phyloP scores from a whole-genome alignment of 352 stramenopile genomes.

The Hyaloperonospora arabidopsidis region DNA sequence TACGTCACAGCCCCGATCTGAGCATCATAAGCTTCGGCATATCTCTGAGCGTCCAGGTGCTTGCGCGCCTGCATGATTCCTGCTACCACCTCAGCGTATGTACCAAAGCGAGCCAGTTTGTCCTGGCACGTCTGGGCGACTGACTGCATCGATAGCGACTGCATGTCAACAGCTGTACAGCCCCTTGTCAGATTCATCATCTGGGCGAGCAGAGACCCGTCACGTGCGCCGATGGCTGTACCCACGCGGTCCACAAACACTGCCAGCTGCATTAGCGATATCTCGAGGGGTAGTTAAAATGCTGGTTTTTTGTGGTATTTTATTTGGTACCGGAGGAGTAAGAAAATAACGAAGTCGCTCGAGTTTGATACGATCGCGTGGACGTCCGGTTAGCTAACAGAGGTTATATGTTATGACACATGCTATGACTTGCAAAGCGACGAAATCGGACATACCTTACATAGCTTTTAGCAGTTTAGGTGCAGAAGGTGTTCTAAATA shows the following conservation, averaged over 20 bases:
- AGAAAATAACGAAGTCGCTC: too few species aligned
- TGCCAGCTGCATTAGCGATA: conserved; percentile 40
- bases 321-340: too few species aligned
- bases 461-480: too few species aligned
- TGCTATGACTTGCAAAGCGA: too few species aligned
- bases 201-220: conserved; percentile 43
- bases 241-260: conserved; percentile 57
- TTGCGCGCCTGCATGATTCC: conserved; percentile 62
- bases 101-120: conserved; percentile 49
- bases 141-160: conserved; percentile 38
- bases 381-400: too few species aligned
- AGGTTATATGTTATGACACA: too few species aligned
- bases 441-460: too few species aligned
- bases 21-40: conserved; percentile 49
- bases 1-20: conserved; percentile 73
- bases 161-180: conserved; percentile 32
- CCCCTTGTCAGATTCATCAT: conserved; percentile 41
- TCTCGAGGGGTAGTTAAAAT: too few species aligned
- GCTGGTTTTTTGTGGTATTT: too few species aligned
- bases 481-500: too few species aligned
- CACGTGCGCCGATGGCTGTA: conserved; percentile 37
- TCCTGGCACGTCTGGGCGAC: conserved; percentile 43
- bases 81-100: conserved; percentile 53
- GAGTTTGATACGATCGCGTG: too few species aligned
- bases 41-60: conserved; percentile 33